Base-by-base conservation (phyloP, 345 rosid genomes). In the Populus nigra region DNA sequence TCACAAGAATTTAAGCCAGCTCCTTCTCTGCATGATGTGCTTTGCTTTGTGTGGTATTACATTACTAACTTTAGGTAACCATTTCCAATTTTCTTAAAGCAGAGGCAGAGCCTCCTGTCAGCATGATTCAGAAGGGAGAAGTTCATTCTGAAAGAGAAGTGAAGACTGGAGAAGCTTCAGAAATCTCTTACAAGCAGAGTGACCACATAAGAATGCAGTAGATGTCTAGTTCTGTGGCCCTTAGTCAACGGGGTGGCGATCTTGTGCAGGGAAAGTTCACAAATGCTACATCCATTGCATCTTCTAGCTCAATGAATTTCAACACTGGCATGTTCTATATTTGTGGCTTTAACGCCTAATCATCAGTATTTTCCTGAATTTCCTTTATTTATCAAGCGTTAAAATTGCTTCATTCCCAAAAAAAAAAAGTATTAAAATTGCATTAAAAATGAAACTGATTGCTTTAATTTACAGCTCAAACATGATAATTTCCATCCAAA, bases 91-190 rank as follows among this genome's bases (percentile, higher is more conserved):
- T 74, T 25, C 77, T 65, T 68, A n/a, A 71, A 73, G 77, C 83
- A 80, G 91, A 79, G 69, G 68, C 22, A 47, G 81, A 7, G 75
- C 83, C 82, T 71, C 47, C 83, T 68, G 61, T 23, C 73, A 73
- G 83, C 76, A 68, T 72, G 66, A 71, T 74, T 76, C 83, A 63
- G 73, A 83, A 75, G 50, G 71, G 35, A 76, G 89, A 80, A 73
- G 79, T 69, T 55, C 65, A 69, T 77, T 65, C 74, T 45, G 86
- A 85, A 77, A 81, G 76, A 47, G 84, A 73, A 80, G 77, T 78
- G 33, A 76, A 72, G 70, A 33, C 77, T 41, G 79, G 36, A 75
- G 86, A 80, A 81, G 78, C 76, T 65, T 82, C 81, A 66, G 87
- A 85, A 78, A 85, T 78, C 65, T 82, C 82, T 27, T 63, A 57